Evolutionary conservation across 306 rosid species (phyloP).

Genomic region (Sophora flavescens): DNA sequence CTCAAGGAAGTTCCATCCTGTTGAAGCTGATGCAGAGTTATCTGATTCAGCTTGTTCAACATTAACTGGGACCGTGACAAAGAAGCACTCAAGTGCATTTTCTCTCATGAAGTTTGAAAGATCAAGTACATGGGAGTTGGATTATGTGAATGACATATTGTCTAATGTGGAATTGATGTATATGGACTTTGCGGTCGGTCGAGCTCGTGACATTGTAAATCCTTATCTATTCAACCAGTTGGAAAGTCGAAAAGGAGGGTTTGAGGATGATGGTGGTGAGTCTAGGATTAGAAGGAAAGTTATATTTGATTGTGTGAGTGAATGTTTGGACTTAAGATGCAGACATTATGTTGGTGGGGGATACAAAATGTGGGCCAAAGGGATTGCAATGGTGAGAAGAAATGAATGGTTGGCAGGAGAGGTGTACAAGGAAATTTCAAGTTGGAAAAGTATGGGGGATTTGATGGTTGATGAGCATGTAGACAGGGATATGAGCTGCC

Average conservation of each 20-base stretch:
- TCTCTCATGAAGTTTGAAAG: conserved; percentile 5
- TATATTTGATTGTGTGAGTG: conserved; percentile 72
- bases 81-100: conserved; percentile 34
- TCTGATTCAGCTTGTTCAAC: conserved; percentile 75
- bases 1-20: conserved; percentile 48
- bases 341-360: conserved; percentile 63
- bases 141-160: conserved; percentile 66
- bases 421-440: conserved; percentile 67
- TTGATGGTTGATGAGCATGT: conserved; percentile 84
- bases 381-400: conserved; percentile 65
- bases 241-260: conserved; percentile 62
- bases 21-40: conserved; percentile 62
- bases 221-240: conserved; percentile 71
- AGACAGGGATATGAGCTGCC: conserved; percentile 75
- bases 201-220: conserved; percentile 59
- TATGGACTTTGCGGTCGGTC: conserved; percentile 65
- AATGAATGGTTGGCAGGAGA: conserved; percentile 64
- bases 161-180: conserved; percentile 67
- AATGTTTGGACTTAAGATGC: conserved; percentile 75
- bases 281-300: conserved; percentile 61
- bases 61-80: too few species aligned
- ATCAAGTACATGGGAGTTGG: conserved; percentile 61
- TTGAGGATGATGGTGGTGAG: conserved; percentile 44
- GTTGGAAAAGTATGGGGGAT: conserved; percentile 68
- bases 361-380: conserved; percentile 69